A percentile compares a stretch with the other conserved stretches of the same genome.
Conservation (phyloP, 257 asterid genomes). For the Solanum etuberosum region DNA sequence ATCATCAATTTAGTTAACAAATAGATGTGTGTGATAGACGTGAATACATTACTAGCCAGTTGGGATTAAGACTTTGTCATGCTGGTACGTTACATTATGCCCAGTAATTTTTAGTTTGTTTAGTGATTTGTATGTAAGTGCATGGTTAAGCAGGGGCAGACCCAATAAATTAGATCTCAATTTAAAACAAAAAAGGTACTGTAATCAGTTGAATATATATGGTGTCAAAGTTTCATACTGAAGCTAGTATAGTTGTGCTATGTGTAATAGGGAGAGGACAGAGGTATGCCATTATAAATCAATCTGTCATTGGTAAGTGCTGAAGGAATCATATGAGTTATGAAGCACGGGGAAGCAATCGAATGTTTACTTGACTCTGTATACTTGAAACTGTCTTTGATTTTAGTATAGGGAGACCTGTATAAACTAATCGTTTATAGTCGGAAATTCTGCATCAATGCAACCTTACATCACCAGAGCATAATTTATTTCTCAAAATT, state of each 20-base stretch:
- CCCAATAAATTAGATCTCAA: no score
- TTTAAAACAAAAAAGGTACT: no score
- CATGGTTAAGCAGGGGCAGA: neutral
- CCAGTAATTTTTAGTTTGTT: neutral
- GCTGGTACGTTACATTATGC: neutral
- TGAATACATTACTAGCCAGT: neutral
- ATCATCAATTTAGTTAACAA: neutral
- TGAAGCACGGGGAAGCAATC: neutral
- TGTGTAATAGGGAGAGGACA: no score
- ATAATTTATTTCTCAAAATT: neutral
- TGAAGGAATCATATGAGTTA: neutral
- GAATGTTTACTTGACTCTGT: neutral
- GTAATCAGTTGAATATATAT: no score
- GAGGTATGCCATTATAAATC: no score
- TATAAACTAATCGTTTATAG: neutral
- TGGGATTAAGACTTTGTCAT: neutral
- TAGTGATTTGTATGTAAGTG: neutral
- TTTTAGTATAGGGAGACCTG: neutral
- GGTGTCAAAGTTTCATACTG: no score
- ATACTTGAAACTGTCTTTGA: neutral
- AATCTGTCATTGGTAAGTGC: no score
- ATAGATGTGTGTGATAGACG: neutral
- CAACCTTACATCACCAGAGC: neutral
- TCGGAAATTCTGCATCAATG: neutral
- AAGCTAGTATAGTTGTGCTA: no score